Conservation (phyloP, 768 basidiomycete species). For the Termitomyces titanicus region DNA sequence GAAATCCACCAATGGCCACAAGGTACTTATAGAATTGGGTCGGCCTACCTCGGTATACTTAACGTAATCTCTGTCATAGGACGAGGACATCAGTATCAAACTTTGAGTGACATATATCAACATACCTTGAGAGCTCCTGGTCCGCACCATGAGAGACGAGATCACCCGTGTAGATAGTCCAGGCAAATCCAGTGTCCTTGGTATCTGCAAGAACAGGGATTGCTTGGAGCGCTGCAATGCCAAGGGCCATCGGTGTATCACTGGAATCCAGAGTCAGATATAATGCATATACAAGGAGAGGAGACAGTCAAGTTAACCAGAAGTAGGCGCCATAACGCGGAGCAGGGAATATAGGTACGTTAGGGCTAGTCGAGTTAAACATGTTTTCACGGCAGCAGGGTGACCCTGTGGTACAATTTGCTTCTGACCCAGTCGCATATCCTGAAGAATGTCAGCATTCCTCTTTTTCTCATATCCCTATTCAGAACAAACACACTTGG, state of each 20-base stretch:
- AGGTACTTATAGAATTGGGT: background rate
- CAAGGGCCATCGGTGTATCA: constrained; percentile 63
- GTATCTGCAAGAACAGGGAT: constrained; percentile 68
- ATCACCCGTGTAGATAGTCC: constrained; percentile 73
- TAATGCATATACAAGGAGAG: too few relatives aligned
- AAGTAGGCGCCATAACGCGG: constrained; percentile 64
- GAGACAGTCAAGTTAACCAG: constrained; percentile 38
- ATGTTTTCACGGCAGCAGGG: constrained; percentile 62
- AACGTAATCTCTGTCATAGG: constrained; percentile 44
- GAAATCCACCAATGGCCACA: background rate
- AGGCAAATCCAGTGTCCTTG: constrained; percentile 56
- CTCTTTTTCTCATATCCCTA: background rate
- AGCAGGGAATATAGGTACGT: constrained; percentile 50
- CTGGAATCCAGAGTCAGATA: constrained; percentile 26
- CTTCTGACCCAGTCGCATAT: constrained; percentile 66
- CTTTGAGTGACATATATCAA: background rate
- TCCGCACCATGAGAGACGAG: constrained; percentile 69
- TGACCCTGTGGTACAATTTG: constrained; percentile 54
- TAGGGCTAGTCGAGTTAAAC: constrained; percentile 46
- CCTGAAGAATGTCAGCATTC: constrained; percentile 33
- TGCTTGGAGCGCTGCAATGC: constrained; percentile 55
- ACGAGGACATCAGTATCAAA: background rate
- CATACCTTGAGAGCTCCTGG: constrained; percentile 58
- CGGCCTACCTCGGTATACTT: constrained; percentile 58
- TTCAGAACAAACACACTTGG: constrained; percentile 41